These are phyloP conservation scores for Termitomyces sp. DNA, from an alignment of 768 basidiomycete genomes.

Conservation along the genomic window DNA sequence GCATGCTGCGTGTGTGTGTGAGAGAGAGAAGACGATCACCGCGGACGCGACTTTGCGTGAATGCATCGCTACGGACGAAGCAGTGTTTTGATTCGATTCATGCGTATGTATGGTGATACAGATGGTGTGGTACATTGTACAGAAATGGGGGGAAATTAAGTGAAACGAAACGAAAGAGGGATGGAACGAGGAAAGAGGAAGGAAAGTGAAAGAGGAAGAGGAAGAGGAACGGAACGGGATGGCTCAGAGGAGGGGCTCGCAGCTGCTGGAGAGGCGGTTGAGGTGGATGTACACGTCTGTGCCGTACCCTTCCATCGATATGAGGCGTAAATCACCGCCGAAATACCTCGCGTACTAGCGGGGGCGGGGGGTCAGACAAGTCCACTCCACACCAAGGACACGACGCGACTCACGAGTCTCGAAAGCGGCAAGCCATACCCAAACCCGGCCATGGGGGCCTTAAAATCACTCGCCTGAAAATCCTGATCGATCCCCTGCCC, in stretches of 20 bases:
- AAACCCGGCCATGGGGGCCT: constrained; percentile 97
- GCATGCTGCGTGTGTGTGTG: too few species aligned
- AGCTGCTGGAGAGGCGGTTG: constrained; percentile 76
- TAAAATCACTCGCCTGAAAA: constrained; percentile 84
- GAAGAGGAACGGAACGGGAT: too few species aligned
- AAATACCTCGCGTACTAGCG: constrained; percentile 89
- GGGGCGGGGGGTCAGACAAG: too few species aligned
- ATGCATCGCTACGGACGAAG: too few species aligned
- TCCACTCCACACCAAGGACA: too few species aligned
- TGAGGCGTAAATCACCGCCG: constrained; percentile 87
- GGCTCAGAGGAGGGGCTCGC: not conserved
- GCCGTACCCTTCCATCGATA: constrained; percentile 98
- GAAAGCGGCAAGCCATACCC: constrained; percentile 93
- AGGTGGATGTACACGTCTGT: constrained; percentile 93
- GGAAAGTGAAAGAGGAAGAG: too few species aligned
- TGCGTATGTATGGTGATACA: not conserved
- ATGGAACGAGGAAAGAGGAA: too few species aligned
- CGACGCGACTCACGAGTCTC: constrained; percentile 63
- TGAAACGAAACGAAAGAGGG: too few species aligned
- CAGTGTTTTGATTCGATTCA: too few species aligned
- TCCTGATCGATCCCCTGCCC: constrained; percentile 69
- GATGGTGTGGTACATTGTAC: not conserved
- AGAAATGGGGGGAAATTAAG: not conserved
- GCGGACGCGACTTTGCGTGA: too few species aligned
- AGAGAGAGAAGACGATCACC: too few species aligned